phyloP scores from a whole-genome alignment of 2,329 filamentous ascomycete species.

The Aspergillus calidoustus region DNA sequence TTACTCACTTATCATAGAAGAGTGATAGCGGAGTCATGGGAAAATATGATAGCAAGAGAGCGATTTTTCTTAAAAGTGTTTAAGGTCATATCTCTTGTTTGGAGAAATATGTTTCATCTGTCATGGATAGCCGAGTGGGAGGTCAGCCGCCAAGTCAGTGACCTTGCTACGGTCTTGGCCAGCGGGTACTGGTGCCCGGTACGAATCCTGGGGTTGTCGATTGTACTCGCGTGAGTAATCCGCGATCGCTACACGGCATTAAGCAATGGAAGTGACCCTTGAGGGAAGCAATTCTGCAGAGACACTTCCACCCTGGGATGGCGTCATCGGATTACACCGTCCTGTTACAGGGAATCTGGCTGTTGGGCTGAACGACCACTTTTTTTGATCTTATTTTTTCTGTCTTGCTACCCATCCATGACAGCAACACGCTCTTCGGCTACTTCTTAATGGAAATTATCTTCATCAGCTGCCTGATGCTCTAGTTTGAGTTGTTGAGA shows the following conservation, averaged over 20 bases:
- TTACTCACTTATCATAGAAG: background rate
- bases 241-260: slow-evolving; percentile 57
- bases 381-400: slow-evolving; percentile 31
- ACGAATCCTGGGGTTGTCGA: slow-evolving; percentile 58
- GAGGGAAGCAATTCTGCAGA: slow-evolving; percentile 66
- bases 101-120: slow-evolving; percentile 31
- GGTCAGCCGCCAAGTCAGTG: slow-evolving; percentile 40
- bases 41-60: background rate
- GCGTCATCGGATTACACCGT: slow-evolving; percentile 59
- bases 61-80: background rate
- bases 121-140: slow-evolving; percentile 49
- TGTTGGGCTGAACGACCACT: slow-evolving; percentile 44
- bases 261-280: slow-evolving; percentile 60
- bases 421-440: no score
- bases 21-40: no score
- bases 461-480: background rate
- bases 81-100: background rate
- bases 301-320: slow-evolving; percentile 58
- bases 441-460: no score
- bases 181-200: slow-evolving; percentile 55
- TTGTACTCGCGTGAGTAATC: slow-evolving; percentile 61
- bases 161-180: slow-evolving; percentile 43
- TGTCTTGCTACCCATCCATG: background rate
- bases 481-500: background rate
- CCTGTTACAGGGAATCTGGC: slow-evolving; percentile 43